phyloP scores from a whole-genome alignment of 345 rosid genomes.

The Arabis alpina region DNA sequence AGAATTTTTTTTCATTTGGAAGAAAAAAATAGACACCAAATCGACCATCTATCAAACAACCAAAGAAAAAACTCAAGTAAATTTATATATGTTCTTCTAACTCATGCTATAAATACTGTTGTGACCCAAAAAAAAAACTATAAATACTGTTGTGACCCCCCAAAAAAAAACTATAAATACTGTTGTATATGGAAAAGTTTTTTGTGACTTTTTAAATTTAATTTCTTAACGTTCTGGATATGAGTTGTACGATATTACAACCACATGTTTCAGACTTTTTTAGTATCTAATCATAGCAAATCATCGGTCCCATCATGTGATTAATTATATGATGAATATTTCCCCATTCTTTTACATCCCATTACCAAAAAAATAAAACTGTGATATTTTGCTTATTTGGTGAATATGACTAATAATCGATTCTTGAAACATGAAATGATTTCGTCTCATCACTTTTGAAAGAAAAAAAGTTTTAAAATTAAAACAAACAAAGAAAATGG shows the following conservation, averaged over 20 bases:
- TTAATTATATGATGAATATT: constrained; percentile 19
- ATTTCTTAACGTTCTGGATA: constrained; percentile 22
- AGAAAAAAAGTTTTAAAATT: background rate
- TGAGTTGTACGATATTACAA: constrained; percentile 30
- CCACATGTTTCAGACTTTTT: constrained; percentile 39
- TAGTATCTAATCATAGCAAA: constrained; percentile 20
- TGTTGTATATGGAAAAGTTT: too few relatives aligned
- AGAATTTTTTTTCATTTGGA: too few relatives aligned
- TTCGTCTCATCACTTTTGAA: too few relatives aligned
- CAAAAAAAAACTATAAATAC: too few relatives aligned
- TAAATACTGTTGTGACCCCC: too few relatives aligned
- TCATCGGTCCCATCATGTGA: constrained; percentile 32
- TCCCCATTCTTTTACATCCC: background rate
- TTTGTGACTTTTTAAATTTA: background rate
- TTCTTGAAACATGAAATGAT: constrained; percentile 32
- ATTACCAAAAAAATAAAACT: background rate
- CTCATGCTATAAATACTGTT: too few relatives aligned
- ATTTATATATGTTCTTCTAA: too few relatives aligned
- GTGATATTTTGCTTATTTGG: constrained; percentile 26
- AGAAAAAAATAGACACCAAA: too few relatives aligned
- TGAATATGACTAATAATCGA: constrained; percentile 12
- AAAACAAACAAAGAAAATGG: background rate
- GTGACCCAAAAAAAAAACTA: too few relatives aligned
- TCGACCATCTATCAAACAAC: too few relatives aligned
- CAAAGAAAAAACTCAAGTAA: too few relatives aligned